A percentile compares a stretch with the other conserved stretches of the same genome.
These are phyloP conservation scores for Plasmodium blacklocki DNA, from an alignment of 169 alveolate species.

Conservation along the genomic window DNA sequence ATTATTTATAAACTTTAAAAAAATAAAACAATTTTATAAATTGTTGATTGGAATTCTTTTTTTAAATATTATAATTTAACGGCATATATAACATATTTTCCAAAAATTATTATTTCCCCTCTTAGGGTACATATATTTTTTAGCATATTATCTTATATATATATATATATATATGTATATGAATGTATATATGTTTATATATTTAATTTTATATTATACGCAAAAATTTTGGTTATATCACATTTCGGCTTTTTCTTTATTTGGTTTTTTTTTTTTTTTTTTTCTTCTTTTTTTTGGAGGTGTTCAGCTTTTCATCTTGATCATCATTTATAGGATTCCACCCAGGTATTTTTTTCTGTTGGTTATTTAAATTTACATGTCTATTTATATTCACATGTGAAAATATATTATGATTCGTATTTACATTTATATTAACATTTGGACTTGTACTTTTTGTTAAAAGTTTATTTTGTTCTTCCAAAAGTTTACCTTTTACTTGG, in stretches of 20 bases:
- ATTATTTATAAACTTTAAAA: too few relatives aligned
- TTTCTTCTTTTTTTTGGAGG: slow-evolving; percentile 23
- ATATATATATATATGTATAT: too few relatives aligned
- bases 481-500: slow-evolving; percentile 56
- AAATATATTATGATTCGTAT: not conserved
- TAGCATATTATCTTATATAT: too few relatives aligned
- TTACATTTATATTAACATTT: slow-evolving; percentile 12
- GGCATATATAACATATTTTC: too few relatives aligned
- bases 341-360: slow-evolving; percentile 50
- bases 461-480: slow-evolving; percentile 30
- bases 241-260: slow-evolving; percentile 2
- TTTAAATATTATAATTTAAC: too few relatives aligned
- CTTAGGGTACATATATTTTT: too few relatives aligned
- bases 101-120: too few relatives aligned
- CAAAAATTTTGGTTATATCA: not conserved
- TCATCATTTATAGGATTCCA: slow-evolving; percentile 69
- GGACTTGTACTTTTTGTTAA: too few relatives aligned
- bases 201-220: not conserved
- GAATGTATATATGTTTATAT: not conserved
- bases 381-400: not conserved
- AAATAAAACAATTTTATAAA: too few relatives aligned
- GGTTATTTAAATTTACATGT: not conserved
- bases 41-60: too few relatives aligned
- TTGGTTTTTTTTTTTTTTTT: slow-evolving; percentile 37
- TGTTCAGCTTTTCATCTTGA: slow-evolving; percentile 1